Conservation (phyloP, 768 basidiomycete genomes). For the Chlorophyllum brunneum region DNA sequence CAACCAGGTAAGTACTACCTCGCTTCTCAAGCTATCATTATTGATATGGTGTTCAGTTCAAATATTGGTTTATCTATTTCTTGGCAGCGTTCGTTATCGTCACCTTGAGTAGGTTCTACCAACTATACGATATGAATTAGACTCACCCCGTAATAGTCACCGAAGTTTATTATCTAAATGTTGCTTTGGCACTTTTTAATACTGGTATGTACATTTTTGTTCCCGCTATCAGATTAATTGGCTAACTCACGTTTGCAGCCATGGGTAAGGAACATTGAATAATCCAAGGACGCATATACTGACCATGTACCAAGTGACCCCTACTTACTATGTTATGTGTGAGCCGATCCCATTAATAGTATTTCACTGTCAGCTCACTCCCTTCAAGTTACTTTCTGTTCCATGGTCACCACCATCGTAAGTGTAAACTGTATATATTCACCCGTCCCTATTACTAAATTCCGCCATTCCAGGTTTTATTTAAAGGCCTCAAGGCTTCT, state of each 20-base stretch:
- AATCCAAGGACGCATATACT: background rate
- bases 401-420: conserved; percentile 80
- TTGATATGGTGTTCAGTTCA: conserved; percentile 53
- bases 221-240: background rate
- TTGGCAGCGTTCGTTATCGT: conserved; percentile 76
- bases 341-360: conserved; percentile 22
- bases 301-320: conserved; percentile 55
- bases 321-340: conserved; percentile 87
- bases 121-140: background rate
- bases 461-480: conserved; percentile 57
- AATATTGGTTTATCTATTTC: conserved; percentile 90
- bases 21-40: background rate
- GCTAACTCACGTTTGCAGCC: conserved; percentile 33
- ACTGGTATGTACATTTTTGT: conserved; percentile 48
- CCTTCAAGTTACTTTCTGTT: conserved; percentile 70
- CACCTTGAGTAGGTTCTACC: conserved; percentile 64
- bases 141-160: conserved; percentile 46
- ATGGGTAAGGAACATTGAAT: conserved; percentile 47
- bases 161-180: conserved; percentile 94
- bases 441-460: background rate
- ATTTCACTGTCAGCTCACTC: conserved; percentile 13
- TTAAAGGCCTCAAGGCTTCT: conserved; percentile 82
- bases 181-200: conserved; percentile 94
- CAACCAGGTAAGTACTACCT: conserved; percentile 56
- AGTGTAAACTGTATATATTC: conserved; percentile 19